These are phyloP conservation scores for Penicillium nucicola DNA, from an alignment of 495 filamentous ascomycete species.

Conservation along the genomic window DNA sequence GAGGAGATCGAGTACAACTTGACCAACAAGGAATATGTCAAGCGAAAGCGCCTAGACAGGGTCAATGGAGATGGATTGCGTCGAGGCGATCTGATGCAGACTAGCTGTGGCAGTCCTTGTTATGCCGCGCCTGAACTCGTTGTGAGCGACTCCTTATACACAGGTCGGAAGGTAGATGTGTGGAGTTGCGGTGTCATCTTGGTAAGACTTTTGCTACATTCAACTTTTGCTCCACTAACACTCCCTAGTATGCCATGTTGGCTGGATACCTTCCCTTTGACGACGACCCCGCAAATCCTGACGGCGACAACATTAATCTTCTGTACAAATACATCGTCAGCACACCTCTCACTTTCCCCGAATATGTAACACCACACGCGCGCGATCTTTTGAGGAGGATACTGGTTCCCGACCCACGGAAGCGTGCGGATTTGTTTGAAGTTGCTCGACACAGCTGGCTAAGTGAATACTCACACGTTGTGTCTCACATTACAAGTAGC, in stretches of 20 bases:
- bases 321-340: constrained; percentile 99
- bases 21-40: constrained; percentile 79
- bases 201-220: constrained; percentile 56
- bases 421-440: constrained; percentile 94
- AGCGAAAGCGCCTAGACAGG: constrained; percentile 73
- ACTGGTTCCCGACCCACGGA: constrained; percentile 91
- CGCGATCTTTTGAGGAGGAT: constrained; percentile 90
- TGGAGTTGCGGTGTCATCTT: constrained; percentile 99
- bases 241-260: constrained; percentile 89
- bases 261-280: constrained; percentile 99
- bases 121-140: constrained; percentile 98
- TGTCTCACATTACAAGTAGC: constrained; percentile 93
- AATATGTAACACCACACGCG: constrained; percentile 98
- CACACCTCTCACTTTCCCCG: constrained; percentile 93
- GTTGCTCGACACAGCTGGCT: constrained; percentile 98
- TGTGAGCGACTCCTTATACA: constrained; percentile 96
- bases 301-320: constrained; percentile 98
- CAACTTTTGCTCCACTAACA: neutral
- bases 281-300: constrained; percentile 96
- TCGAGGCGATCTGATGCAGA: constrained; percentile 60
- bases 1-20: constrained; percentile 90
- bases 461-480: constrained; percentile 90
- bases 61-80: constrained; percentile 80
- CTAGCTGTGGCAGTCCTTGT: constrained; percentile 63
- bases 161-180: constrained; percentile 95